phyloP scores from a whole-genome alignment of 2,329 filamentous ascomycete genomes.

The Aspergillus brunneoviolaceus region DNA sequence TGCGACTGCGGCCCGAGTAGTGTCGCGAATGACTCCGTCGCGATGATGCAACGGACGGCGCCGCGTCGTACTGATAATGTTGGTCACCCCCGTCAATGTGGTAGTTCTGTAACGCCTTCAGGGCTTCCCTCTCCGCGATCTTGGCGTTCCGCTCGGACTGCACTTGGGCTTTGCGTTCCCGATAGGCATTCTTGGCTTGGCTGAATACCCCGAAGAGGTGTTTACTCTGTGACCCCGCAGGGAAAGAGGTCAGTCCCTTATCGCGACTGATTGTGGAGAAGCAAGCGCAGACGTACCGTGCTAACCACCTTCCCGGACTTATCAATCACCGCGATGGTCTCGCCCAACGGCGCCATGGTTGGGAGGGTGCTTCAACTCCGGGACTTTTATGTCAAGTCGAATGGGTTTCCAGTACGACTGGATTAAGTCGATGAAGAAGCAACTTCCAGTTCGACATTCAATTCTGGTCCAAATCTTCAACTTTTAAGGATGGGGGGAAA shows the following conservation, averaged over 20 bases:
- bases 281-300: constrained; percentile 60
- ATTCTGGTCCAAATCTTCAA: constrained; percentile 12
- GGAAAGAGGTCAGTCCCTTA: constrained; percentile 13
- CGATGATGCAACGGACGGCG: constrained; percentile 45
- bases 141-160: constrained; percentile 66
- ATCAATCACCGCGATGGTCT: constrained; percentile 88
- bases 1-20: constrained; percentile 32
- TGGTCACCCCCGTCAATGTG: constrained; percentile 40
- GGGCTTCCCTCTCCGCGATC: constrained; percentile 57
- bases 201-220: constrained; percentile 88
- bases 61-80: constrained; percentile 20
- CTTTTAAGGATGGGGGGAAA: constrained; percentile 10
- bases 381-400: neutral
- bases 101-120: constrained; percentile 56
- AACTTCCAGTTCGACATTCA: constrained; percentile 12
- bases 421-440: neutral
- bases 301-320: constrained; percentile 88
- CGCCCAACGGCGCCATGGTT: constrained; percentile 44
- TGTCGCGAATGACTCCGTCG: constrained; percentile 41
- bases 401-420: neutral
- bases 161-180: constrained; percentile 81
- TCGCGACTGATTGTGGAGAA: neutral
- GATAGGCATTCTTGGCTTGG: constrained; percentile 84
- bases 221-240: constrained; percentile 64
- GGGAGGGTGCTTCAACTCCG: neutral